Base-by-base conservation (phyloP, 1,284 basidiomycete species). In the Trichosporon sp. region DNA sequence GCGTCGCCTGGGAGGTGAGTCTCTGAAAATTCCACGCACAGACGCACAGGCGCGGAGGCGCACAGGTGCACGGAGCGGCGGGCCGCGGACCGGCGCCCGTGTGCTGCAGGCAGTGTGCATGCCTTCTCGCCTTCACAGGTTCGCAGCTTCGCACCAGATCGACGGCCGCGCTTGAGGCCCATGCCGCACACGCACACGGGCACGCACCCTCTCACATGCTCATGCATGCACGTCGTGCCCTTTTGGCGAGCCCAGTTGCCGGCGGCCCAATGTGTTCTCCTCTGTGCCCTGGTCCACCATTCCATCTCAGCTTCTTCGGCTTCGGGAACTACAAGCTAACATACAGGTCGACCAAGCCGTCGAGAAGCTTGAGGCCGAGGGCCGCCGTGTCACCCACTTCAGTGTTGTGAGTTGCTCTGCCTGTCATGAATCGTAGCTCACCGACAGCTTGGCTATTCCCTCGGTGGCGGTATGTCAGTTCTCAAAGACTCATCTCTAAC, bases 1-100 rank as follows among this genome's bases (percentile, higher is more conserved):
- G 81, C 44, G 80, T 82, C 8, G 78, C 77, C 1, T 81, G 75
- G 73, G 78, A 81, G 74, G 76, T 81, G 72, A 62, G 76, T 69
- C 1, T 58, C 63, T 51, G 7, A 25, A 47, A 21, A 21, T 9
- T 9, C 4, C 18, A 23, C 47, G 47, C 47, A 51, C 47, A 11
- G 21, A 25, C 21, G 9, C 47, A 25, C 21, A 21, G 11, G 47
- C 21, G 21, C 6, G 47, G 3, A 23, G 47, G 47, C 8, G n/a
- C n/a, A n/a, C n/a, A n/a, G n/a, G n/a, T n/a, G n/a, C n/a, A n/a
- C n/a, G n/a, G n/a, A n/a, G n/a, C n/a, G n/a, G n/a, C n/a, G n/a
- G n/a, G n/a, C n/a, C n/a, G n/a, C n/a, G n/a, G n/a, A n/a, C n/a
- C n/a, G n/a, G n/a, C n/a, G n/a, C n/a, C n/a, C n/a, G n/a, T n/a